Evolutionary conservation across 176 grass and related monocot genomes (phyloP), one percentile per base, ranked within the genome.

Genomic region (Carex littledalei): DNA sequence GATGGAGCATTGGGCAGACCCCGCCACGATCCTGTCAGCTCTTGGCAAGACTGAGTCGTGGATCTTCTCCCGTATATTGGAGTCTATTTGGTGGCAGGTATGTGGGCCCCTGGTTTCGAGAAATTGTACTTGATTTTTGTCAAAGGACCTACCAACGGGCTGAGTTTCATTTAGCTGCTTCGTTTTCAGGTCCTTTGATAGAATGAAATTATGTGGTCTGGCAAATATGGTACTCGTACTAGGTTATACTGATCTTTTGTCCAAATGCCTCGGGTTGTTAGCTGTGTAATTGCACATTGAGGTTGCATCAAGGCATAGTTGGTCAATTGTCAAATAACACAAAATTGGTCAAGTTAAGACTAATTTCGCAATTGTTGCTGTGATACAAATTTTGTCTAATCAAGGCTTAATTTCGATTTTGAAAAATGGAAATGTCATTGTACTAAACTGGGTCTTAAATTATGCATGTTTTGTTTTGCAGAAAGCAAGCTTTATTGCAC

Each of bases 41-140:
- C 81, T 98, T 45, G 91, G 89, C 82, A 98, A 95, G 85, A 98
- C 91, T 26, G 96, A 98, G 89, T 91, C 85, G 11, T 98, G 96
- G 96, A 92, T 98, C 81, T 94, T 98, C 81, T 94, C 89, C 79
- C 75, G 93, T 83, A 92, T 93, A 57, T 88, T 95, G 39, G 93
- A 95, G 72, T 95, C 91, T 64, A 87, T 98, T 85, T 98, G 96
- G 96, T 98, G 96, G 96, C 96, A 98, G 96, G 96, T 98, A 58
- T 41, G 71, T 63, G 62, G 39, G 41, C 21, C 70, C 20, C 32
- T 78, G 31, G 24, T 53, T 50, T 34, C 18, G 78, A 34, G 66
- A 65, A 81, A 54, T 81, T 29, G 50, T 74, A 74, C 20, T 64
- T 17, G 5, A 78, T 87, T 86, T 63, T 54, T 84, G 59, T 79